Evolutionary conservation across 2,329 filamentous ascomycete species (phyloP).

Genomic region (Beauveria sp.): DNA sequence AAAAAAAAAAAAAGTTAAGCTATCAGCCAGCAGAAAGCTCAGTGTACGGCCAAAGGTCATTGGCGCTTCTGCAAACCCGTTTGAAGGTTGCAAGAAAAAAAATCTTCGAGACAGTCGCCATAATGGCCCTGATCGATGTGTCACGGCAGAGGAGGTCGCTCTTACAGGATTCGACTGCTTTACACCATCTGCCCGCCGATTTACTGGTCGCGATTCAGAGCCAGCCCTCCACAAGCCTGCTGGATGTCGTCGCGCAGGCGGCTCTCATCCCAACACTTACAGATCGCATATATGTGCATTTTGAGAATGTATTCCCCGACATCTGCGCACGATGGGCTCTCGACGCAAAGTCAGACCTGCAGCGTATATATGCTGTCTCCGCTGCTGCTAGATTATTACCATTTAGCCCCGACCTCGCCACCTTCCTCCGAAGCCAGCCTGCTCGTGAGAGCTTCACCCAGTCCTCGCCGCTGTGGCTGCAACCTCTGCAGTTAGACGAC

Average conservation of each 20-base stretch:
- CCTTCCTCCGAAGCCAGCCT: constrained; percentile 54
- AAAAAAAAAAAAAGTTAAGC: constrained; percentile 20
- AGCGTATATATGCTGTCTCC: constrained; percentile 46
- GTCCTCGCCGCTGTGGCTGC: constrained; percentile 16
- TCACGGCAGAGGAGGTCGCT: constrained; percentile 48
- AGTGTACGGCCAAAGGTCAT: neutral
- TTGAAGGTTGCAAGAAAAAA: constrained; percentile 12
- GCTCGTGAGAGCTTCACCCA: constrained; percentile 17
- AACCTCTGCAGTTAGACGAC: constrained; percentile 21
- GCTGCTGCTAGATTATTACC: constrained; percentile 76
- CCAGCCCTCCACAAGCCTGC: constrained; percentile 56
- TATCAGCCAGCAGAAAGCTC: constrained; percentile 5
- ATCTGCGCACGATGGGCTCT: constrained; percentile 73
- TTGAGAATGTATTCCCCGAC: constrained; percentile 71
- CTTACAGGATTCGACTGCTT: constrained; percentile 44
- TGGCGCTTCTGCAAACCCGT: constrained; percentile 10
- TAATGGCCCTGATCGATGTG: constrained; percentile 51
- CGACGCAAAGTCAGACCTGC: constrained; percentile 30
- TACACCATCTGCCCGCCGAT: constrained; percentile 60
- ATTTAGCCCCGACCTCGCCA: constrained; percentile 71
- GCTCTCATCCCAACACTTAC: constrained; percentile 65
- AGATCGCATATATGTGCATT: constrained; percentile 65
- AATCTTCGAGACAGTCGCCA: constrained; percentile 23
- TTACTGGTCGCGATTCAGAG: constrained; percentile 59
- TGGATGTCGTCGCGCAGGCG: constrained; percentile 62